Conservation (phyloP, 768 basidiomycete species). For the Leucocoprinus birnbaumii region DNA sequence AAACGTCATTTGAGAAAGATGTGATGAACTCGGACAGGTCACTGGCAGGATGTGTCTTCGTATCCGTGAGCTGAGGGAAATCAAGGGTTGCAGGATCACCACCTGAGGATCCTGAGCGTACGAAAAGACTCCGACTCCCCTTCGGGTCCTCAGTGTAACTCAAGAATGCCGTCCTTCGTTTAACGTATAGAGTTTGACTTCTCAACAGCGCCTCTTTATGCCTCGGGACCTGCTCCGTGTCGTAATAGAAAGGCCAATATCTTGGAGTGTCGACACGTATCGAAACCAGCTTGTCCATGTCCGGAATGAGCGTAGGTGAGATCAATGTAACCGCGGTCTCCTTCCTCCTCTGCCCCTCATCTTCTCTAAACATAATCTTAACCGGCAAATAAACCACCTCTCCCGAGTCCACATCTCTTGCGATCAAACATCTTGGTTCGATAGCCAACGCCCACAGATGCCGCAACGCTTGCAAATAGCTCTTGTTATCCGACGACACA, state of each 20-base stretch:
- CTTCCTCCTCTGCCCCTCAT: constrained; percentile 23
- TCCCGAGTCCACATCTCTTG: constrained; percentile 87
- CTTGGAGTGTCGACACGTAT: constrained; percentile 91
- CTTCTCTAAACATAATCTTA: constrained; percentile 79
- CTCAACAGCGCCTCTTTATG: constrained; percentile 70
- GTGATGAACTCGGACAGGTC: constrained; percentile 85
- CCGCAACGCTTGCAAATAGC: constrained; percentile 88
- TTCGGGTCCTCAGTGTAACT: constrained; percentile 93
- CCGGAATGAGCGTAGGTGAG: constrained; percentile 90
- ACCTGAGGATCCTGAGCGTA: constrained; percentile 80
- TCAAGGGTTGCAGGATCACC: constrained; percentile 86
- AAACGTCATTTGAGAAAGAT: constrained; percentile 80
- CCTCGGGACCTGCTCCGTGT: constrained; percentile 62
- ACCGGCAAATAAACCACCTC: constrained; percentile 93
- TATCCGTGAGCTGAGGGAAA: constrained; percentile 72
- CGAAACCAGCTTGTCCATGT: constrained; percentile 76
- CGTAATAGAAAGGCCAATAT: constrained; percentile 92
- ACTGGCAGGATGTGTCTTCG: constrained; percentile 62
- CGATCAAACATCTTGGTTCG: constrained; percentile 90
- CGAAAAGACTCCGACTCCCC: constrained; percentile 88
- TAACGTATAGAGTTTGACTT: constrained; percentile 86
- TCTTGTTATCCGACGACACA: constrained; percentile 80
- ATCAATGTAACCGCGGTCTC: constrained; percentile 71
- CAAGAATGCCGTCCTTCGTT: constrained; percentile 87
- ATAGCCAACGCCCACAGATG: constrained; percentile 96